Percentiles rank a stretch among this genome's conserved stretches.
Evolutionary conservation across 441 rosid genomes (phyloP).

Genomic region (Pelargonium cotyledonis): DNA sequence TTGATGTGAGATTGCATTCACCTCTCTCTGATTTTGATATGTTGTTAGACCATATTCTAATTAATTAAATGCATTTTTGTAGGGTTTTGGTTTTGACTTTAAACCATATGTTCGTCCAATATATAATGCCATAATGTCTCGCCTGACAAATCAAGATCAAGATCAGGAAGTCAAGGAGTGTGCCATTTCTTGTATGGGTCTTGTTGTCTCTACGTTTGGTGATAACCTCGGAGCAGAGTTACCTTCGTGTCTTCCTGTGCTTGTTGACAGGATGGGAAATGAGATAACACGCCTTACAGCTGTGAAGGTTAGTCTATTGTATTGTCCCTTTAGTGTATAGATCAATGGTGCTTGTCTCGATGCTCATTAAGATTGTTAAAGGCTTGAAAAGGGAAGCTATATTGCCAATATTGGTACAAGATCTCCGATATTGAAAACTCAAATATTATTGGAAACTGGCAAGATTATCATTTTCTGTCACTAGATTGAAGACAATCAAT

Average conservation of each 20-base stretch:
- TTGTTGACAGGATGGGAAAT: constrained; percentile 98
- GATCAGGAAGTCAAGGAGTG: constrained; percentile 99
- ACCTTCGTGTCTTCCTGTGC: constrained; percentile 87
- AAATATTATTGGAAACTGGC: not conserved
- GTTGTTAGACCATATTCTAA: constrained; percentile 15
- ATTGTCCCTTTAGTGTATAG: not conserved
- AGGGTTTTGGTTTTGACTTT: constrained; percentile 78
- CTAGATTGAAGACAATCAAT: not conserved
- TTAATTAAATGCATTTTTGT: constrained; percentile 22
- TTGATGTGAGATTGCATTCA: constrained; percentile 46
- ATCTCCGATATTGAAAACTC: not conserved
- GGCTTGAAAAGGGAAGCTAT: too few species aligned
- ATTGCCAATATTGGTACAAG: not conserved
- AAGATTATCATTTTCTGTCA: not conserved
- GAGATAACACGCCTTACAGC: constrained; percentile 99
- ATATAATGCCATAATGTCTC: constrained; percentile 87
- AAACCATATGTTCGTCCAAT: constrained; percentile 85
- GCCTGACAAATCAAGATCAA: constrained; percentile 97
- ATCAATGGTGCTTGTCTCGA: too few species aligned
- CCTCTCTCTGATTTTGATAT: constrained; percentile 15
- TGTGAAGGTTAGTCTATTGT: constrained; percentile 64
- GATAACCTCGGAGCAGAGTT: constrained; percentile 75
- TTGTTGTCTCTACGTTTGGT: constrained; percentile 89
- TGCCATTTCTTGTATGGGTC: constrained; percentile 99
- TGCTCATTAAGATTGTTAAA: too few species aligned